A percentile compares a stretch with the other conserved stretches of the same genome.
These are phyloP conservation scores for Anthostomella pinea DNA, from an alignment of 2,329 filamentous ascomycete genomes.

Conservation along the genomic window DNA sequence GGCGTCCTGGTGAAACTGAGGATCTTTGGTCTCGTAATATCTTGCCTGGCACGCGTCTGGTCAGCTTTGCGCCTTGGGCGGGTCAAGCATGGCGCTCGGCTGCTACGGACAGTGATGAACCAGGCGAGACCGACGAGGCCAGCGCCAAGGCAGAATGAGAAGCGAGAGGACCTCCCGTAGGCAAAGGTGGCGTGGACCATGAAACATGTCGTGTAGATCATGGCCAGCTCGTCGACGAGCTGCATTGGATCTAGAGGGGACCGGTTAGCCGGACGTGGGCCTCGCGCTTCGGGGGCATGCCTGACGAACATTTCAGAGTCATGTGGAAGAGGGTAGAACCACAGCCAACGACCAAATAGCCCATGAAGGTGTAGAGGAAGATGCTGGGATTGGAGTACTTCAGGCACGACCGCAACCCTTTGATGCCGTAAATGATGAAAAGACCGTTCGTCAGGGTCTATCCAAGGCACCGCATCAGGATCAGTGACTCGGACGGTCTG, in stretches of 20 bases:
- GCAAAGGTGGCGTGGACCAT: slow-evolving; percentile 68
- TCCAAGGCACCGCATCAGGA: neutral
- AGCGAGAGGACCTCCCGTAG: slow-evolving; percentile 54
- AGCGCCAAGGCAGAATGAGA: slow-evolving; percentile 54
- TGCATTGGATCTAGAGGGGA: slow-evolving; percentile 56
- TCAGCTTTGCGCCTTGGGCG: no score
- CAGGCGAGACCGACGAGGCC: slow-evolving; percentile 54
- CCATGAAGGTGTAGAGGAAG: slow-evolving; percentile 63
- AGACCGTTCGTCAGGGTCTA: slow-evolving; percentile 76
- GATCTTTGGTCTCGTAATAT: slow-evolving; percentile 81
- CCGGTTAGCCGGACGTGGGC: no score
- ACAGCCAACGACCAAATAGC: slow-evolving; percentile 52
- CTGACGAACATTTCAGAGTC: slow-evolving; percentile 51
- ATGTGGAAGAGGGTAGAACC: slow-evolving; percentile 57
- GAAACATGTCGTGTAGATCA: slow-evolving; percentile 58
- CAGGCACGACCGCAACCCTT: slow-evolving; percentile 71
- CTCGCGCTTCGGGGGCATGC: no score
- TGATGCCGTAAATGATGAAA: slow-evolving; percentile 74
- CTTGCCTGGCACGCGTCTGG: slow-evolving; percentile 33
- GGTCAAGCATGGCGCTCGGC: no score
- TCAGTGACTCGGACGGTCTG: neutral
- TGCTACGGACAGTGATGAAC: slow-evolving; percentile 66
- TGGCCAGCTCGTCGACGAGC: slow-evolving; percentile 57
- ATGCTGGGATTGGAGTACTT: slow-evolving; percentile 71
- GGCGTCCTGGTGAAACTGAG: slow-evolving; percentile 77